Evolutionary conservation across 495 filamentous ascomycete genomes (phyloP).

Genomic region (Choiromyces venosus): DNA sequence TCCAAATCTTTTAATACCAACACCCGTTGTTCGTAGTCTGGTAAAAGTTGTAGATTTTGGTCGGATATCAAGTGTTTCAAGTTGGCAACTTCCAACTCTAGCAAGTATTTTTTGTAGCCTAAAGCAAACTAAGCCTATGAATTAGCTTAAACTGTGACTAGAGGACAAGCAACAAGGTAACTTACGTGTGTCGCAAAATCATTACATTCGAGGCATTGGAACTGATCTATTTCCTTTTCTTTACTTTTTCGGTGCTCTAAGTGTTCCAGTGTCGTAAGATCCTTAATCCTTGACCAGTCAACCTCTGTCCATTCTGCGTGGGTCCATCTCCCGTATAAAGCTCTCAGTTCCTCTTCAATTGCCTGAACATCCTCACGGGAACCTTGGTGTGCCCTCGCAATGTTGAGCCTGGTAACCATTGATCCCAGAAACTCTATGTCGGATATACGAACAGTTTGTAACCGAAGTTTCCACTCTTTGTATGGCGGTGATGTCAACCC

Average conservation of each 20-base stretch:
- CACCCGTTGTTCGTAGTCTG: constrained; percentile 94
- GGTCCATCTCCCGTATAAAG: constrained; percentile 64
- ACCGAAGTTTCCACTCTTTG: constrained; percentile 21
- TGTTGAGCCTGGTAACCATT: constrained; percentile 58
- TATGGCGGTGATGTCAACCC: constrained; percentile 10
- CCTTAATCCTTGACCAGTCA: constrained; percentile 73
- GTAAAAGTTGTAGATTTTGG: constrained; percentile 93
- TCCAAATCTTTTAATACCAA: constrained; percentile 81
- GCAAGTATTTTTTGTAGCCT: constrained; percentile 89
- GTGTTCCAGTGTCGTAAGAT: constrained; percentile 66
- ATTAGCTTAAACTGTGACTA: constrained; percentile 18
- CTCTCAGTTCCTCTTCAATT: constrained; percentile 57
- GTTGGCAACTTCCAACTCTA: constrained; percentile 81
- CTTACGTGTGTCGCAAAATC: constrained; percentile 80
- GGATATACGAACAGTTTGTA: constrained; percentile 18
- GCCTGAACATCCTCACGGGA: constrained; percentile 45
- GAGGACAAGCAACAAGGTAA: constrained; percentile 15
- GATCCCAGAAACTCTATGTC: constrained; percentile 66
- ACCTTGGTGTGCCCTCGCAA: constrained; percentile 52
- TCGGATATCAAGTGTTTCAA: constrained; percentile 85
- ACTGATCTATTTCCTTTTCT: constrained; percentile 13
- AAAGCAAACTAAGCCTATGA: constrained; percentile 61
- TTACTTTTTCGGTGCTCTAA: constrained; percentile 56
- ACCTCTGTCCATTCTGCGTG: constrained; percentile 74
- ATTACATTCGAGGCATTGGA: constrained; percentile 57